Evolutionary conservation across 345 rosid genomes (phyloP).

Genomic region (Streptanthus diversifolius): DNA sequence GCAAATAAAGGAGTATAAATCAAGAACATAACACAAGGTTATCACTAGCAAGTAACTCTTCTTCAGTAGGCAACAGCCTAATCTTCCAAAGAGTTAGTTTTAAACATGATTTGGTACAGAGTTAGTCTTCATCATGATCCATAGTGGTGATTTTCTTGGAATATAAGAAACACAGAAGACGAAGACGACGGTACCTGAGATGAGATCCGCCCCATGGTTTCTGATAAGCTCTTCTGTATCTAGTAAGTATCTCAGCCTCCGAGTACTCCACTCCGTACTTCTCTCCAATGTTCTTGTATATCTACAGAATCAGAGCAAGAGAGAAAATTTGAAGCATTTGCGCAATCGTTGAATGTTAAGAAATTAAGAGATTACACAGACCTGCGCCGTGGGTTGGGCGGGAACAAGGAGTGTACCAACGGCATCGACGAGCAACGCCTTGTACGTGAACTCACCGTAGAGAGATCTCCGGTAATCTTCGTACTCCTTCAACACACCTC

Average conservation of each 20-base stretch:
- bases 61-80: not conserved
- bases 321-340: not conserved
- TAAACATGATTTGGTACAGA: not conserved
- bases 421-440: conserved; percentile 88
- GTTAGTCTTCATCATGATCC: not conserved
- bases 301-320: conserved; percentile 36
- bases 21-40: not conserved
- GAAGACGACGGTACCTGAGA: conserved; percentile 54
- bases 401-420: conserved; percentile 91
- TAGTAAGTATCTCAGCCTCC: conserved; percentile 75
- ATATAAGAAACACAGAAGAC: conserved; percentile 1
- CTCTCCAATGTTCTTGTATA: conserved; percentile 80
- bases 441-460: conserved; percentile 78
- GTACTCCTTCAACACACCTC: conserved; percentile 68
- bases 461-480: conserved; percentile 77
- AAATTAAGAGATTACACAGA: conserved; percentile 4
- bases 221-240: conserved; percentile 87
- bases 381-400: conserved; percentile 99
- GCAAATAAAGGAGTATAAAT: conserved; percentile 5
- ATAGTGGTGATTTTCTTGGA: not conserved
- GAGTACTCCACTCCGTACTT: conserved; percentile 90
- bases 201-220: conserved; percentile 97
- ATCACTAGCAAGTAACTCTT: not conserved
- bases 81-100: not conserved
- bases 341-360: not conserved